Percentiles rank a stretch among this genome's conserved stretches.
Conservation (phyloP, 2,329 filamentous ascomycete species). For the Aureobasidium namibiae region DNA sequence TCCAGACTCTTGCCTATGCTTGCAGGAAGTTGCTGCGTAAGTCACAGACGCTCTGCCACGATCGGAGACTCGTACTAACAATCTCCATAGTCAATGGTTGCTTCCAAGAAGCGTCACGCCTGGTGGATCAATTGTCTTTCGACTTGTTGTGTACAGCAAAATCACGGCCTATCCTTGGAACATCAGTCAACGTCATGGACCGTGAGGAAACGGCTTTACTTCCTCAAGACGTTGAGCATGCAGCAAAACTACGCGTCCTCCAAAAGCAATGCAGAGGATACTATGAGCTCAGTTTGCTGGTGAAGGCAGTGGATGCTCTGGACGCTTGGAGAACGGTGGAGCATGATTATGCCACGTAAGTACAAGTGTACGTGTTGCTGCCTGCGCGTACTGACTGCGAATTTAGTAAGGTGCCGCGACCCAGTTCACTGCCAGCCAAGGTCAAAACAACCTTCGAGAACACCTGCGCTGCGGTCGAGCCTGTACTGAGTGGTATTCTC, state of each 20-base stretch:
- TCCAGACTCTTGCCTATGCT: conserved; percentile 59
- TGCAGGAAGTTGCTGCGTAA: conserved; percentile 78
- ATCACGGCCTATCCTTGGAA: conserved; percentile 33
- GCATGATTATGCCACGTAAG: conserved; percentile 26
- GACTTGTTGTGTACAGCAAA: conserved; percentile 36
- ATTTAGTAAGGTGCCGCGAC: conserved; percentile 14
- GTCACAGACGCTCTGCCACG: conserved; percentile 29
- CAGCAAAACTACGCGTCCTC: conserved; percentile 18
- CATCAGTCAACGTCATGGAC: conserved; percentile 30
- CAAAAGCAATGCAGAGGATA: conserved; percentile 28
- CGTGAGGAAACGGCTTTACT: conserved; percentile 17
- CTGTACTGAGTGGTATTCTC: conserved; percentile 28
- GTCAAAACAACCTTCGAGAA: conserved; percentile 32
- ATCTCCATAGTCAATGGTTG: conserved; percentile 33
- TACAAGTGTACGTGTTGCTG: not conserved
- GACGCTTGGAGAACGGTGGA: conserved; percentile 36
- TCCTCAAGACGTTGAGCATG: conserved; percentile 16
- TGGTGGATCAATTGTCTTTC: conserved; percentile 44
- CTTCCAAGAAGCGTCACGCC: conserved; percentile 47
- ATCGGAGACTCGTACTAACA: conserved; percentile 16
- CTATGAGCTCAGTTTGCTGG: conserved; percentile 35
- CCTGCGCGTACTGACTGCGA: not conserved
- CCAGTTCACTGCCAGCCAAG: conserved; percentile 18
- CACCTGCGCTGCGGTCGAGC: conserved; percentile 31
- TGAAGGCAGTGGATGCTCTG: conserved; percentile 35